Percentiles rank a stretch among this genome's conserved stretches.
These are phyloP conservation scores for Leishmania aethiopica DNA, from an alignment of 208 protist genomes.

Conservation along the genomic window DNA sequence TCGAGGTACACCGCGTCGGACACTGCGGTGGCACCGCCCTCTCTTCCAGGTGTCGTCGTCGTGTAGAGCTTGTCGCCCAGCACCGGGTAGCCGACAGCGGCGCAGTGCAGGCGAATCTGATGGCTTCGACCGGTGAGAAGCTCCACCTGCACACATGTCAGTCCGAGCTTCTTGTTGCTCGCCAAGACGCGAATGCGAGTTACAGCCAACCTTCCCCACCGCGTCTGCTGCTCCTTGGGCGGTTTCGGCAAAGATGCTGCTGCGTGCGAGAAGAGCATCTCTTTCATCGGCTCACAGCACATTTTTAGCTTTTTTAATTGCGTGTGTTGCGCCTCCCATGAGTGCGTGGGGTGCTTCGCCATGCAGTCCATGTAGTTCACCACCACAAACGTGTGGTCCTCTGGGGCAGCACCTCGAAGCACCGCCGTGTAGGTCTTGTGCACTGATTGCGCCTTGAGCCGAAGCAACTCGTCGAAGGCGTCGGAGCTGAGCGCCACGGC, in stretches of 20 bases:
- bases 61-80: slow-evolving; percentile 87
- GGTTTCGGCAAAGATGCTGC: too few relatives aligned
- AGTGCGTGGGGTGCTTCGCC: slow-evolving; percentile 26
- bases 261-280: too few relatives aligned
- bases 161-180: slow-evolving; percentile 25
- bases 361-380: slow-evolving; percentile 59
- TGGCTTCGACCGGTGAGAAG: slow-evolving; percentile 88
- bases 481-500: neutral
- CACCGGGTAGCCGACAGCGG: slow-evolving; percentile 74
- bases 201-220: slow-evolving; percentile 48
- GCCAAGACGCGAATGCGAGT: slow-evolving; percentile 57
- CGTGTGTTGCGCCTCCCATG: slow-evolving; percentile 26
- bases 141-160: slow-evolving; percentile 64
- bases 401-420: slow-evolving; percentile 35
- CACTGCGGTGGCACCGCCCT: slow-evolving; percentile 42
- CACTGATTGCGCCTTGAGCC: slow-evolving; percentile 30
- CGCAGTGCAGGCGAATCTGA: slow-evolving; percentile 88
- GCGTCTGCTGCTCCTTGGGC: neutral
- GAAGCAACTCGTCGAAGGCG: slow-evolving; percentile 40
- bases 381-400: slow-evolving; percentile 45
- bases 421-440: slow-evolving; percentile 72
- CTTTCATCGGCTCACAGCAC: slow-evolving; percentile 44
- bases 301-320: slow-evolving; percentile 84
- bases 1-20: slow-evolving; percentile 71
- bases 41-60: slow-evolving; percentile 35